Evolutionary conservation across 1,284 basidiomycete genomes (phyloP).

Genomic region (Ceratobasidium sp.): DNA sequence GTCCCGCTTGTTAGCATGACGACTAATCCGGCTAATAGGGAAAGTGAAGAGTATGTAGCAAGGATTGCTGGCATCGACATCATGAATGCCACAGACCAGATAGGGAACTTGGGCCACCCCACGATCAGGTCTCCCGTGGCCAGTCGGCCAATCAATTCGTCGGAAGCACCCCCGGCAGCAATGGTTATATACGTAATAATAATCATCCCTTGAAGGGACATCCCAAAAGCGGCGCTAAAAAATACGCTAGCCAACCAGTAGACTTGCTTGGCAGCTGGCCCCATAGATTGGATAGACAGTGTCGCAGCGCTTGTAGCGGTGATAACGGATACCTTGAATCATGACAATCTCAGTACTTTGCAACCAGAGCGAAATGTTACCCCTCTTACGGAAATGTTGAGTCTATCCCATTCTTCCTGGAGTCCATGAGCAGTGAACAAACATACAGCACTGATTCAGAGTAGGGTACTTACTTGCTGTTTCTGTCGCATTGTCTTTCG

Average conservation of each 20-base stretch:
- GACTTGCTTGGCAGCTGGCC: neutral
- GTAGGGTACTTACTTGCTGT: slow-evolving; percentile 26
- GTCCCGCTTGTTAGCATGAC: neutral
- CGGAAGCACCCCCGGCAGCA: neutral
- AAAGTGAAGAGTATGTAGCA: neutral
- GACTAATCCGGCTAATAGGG: neutral
- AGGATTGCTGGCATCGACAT: slow-evolving; percentile 5
- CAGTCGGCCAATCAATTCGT: slow-evolving; percentile 19
- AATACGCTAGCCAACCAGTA: slow-evolving; percentile 1
- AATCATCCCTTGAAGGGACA: slow-evolving; percentile 19
- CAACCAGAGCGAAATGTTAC: no score
- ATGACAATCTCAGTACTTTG: no score
- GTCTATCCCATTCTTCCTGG: slow-evolving; percentile 23
- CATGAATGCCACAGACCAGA: neutral
- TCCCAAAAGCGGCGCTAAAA: slow-evolving; percentile 2
- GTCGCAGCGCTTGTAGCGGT: slow-evolving; percentile 14
- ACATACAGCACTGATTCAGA: no score
- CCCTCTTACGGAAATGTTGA: slow-evolving; percentile 10
- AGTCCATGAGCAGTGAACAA: no score
- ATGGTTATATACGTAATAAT: slow-evolving; percentile 20
- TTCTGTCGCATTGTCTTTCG: slow-evolving; percentile 30
- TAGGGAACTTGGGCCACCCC: neutral
- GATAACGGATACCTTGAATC: neutral
- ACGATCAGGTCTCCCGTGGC: neutral
- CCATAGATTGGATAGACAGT: neutral